Percentiles rank a stretch among this genome's conserved stretches.
phyloP scores from a whole-genome alignment of 2,329 filamentous ascomycete genomes.

The Cytospora mali region DNA sequence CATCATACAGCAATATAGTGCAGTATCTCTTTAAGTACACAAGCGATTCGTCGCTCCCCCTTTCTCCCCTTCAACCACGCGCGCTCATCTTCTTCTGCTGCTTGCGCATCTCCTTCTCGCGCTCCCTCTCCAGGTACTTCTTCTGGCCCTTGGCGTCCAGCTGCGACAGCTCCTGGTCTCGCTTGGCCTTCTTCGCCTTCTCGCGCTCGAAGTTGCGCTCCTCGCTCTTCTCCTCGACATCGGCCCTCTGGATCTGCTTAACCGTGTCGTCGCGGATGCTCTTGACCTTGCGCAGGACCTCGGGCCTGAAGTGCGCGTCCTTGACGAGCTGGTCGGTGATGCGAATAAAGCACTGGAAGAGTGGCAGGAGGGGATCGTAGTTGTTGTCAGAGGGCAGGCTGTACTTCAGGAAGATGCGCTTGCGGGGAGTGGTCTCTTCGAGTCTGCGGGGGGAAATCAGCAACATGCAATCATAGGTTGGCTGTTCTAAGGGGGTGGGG shows the following conservation, averaged over 20 bases:
- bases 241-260: slow-evolving; percentile 75
- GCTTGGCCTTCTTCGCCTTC: slow-evolving; percentile 83
- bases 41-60: not conserved
- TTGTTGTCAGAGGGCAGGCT: slow-evolving; percentile 66
- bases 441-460: slow-evolving; percentile 54
- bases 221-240: slow-evolving; percentile 80
- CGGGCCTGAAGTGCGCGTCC: slow-evolving; percentile 81
- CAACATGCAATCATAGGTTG: not conserved
- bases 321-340: slow-evolving; percentile 81
- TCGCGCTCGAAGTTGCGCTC: slow-evolving; percentile 73
- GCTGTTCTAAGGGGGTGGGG: not conserved
- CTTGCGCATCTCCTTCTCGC: slow-evolving; percentile 69
- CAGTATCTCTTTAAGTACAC: not conserved
- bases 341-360: slow-evolving; percentile 82
- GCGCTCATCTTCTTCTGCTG: slow-evolving; percentile 57
- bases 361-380: slow-evolving; percentile 67
- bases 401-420: slow-evolving; percentile 81
- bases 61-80: too few relatives aligned
- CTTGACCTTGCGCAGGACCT: slow-evolving; percentile 85
- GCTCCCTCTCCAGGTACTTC: slow-evolving; percentile 81
- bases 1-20: not conserved
- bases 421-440: slow-evolving; percentile 80
- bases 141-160: slow-evolving; percentile 83
- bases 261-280: slow-evolving; percentile 78
- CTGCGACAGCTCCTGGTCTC: slow-evolving; percentile 76